Evolutionary conservation across 805 yeast species (phyloP), one percentile per base, ranked within the genome.

Genomic region (Novakomyces olei): DNA sequence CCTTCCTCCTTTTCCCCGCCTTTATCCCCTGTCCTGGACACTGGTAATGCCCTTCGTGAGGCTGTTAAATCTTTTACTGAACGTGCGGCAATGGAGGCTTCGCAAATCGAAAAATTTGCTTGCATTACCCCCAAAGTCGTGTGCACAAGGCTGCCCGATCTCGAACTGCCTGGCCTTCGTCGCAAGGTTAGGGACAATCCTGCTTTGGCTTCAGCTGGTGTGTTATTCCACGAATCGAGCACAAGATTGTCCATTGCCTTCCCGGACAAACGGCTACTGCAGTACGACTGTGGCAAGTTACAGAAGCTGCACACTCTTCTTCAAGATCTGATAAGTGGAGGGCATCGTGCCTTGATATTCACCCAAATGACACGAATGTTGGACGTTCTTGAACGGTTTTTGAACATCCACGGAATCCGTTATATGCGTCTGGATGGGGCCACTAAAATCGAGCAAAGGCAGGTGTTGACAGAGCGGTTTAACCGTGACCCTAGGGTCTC

Each of bases 341-440:
- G 96, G 0, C 99, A 88, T 49, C 63, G 98, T 39, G 95, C 92
- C 0, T 62, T 88, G 39, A 85, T 88, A 36, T 88, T 88, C 57
- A 88, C 99, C 0, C 99, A 88, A 48, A 88, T 88, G 99, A 85
- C 98, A 2, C 78, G 78, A 47, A 96, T 88, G 5, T 60, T 88
- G 51, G 98, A 88, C 53, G 70, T 91, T 28, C 54, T 88, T 35
- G 99, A 88, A 48, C 85, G 78, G 48, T 91, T 88, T 46, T 59
- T 88, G 54, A 88, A 85, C 49, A 75, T 80, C 42, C 92, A 83
- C 55, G 98, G 98, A 7, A 80, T 80, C 50, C 62, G 92, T 31
- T 88, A 88, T 49, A 66, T 85, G 80, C 67, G 99, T 49, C 60
- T 88, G 40, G 99, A 88, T 53, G 99, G 99, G 43, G 81, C 96